Base-by-base conservation (phyloP, 1,284 basidiomycete genomes). In the Moniliella sp. region DNA sequence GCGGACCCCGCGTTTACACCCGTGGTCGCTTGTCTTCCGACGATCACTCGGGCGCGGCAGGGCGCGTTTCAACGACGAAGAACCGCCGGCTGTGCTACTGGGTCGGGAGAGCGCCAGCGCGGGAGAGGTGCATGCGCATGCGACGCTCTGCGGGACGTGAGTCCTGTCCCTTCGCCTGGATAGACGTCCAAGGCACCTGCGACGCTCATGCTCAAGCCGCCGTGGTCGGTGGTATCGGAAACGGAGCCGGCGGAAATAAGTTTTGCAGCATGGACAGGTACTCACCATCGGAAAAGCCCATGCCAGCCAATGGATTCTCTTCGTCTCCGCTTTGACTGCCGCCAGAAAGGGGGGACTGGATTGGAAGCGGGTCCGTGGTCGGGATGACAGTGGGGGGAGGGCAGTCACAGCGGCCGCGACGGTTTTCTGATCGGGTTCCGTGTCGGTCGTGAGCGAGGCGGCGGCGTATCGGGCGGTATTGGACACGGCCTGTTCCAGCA, bases 181-280 rank as follows among this genome's bases (percentile, higher is more conserved):
- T 15, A 26, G 11, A 21, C 31, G 19, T 21, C 31, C 11, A 32
- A 18, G 2, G 31, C 31, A 3, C 26, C 18, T 10, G 31, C 31
- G 9, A 32, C 12, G 11, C 10, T 25, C 12, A 15, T 25, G 14
- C 23, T 25, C 7, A 32, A 17, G 8, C 34, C 32, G 21, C 38
- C 36, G 9, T 26, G 14, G 18, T 13, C 12, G n/a, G n/a, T n/a
- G 8, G 36, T 16, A 10, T 53, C 50, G 4, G 48, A 45, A 0
- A 46, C 42, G 5, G 41, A 39, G 2, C 51, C 51, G 0, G 51
- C 48, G 0, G 51, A 39, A 14, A 55, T 48, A 15, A 55, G 31
- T 48, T 50, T 30, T 55, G 51, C 11, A 55, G 36, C 51, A 55
- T 55, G 1, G 43, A 42, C 2, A 55, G 42, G 34, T 55, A 55